Base-by-base conservation (phyloP, 2,329 filamentous ascomycete species). In the Periconia sp. region DNA sequence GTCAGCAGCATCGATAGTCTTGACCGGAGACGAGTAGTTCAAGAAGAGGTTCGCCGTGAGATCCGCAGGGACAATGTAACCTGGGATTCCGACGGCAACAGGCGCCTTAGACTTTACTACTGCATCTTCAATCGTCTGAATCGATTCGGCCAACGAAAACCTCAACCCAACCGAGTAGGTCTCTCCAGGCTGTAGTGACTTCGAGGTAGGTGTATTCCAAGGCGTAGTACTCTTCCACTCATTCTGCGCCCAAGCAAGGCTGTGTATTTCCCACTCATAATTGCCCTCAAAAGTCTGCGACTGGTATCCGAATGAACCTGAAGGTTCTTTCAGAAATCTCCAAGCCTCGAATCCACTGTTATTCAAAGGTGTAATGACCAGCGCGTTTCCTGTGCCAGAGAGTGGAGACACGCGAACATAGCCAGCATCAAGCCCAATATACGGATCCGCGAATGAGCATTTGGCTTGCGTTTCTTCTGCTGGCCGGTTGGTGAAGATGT, bases 231-330 rank as follows among this genome's bases (percentile, higher is more conserved):
- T 56, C 1, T 67, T 71, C 82, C 81, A 85, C 52, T 84, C 80
- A 0, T 75, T 75, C 46, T 83, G 77, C 0, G 78, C 78, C 64
- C 75, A 84, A 0, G 80, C 80, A 41, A 75, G 71, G 10, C 73
- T 77, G 37, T 80, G 70, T 0, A 78, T 72, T 51, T 83, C 77
- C 80, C 80, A 85, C 50, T 83, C 80, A 45, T 84, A 85, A 47
- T 80, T 76, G 0, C 81, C 81, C 53, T 85, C 81, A 45, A 80
- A 85, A 0, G 75, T 79, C 50, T 84, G 81, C 32, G 74, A 78
- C 0, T 69, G 65, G 18, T 71, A 70, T n/a, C 54, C 43, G 31
- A 59, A 57, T 9, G 43, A 49, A 3, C 57, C 56, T 1, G 37
- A 15, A 2, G 69, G 61, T 57, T 84, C 81, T 0, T 50, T 29